These are phyloP conservation scores for Termitomyces sp. DNA, from an alignment of 768 basidiomycete genomes.

Conservation along the genomic window DNA sequence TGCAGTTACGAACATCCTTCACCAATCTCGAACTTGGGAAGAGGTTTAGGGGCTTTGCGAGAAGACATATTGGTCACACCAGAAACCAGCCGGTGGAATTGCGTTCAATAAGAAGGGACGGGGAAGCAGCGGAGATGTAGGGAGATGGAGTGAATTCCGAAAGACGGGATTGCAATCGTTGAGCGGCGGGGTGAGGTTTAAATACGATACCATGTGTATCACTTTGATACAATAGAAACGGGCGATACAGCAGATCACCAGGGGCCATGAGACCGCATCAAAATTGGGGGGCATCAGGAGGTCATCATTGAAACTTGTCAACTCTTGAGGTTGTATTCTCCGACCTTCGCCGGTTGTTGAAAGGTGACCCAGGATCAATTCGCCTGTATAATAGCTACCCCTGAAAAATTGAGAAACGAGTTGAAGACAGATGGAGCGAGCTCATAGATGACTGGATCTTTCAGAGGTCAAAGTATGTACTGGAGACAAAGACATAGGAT, in stretches of 20 bases:
- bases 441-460: neutral
- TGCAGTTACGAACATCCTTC: slow-evolving; percentile 6
- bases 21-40: slow-evolving; percentile 75
- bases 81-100: slow-evolving; percentile 43
- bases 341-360: neutral
- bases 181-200: slow-evolving; percentile 12
- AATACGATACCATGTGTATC: slow-evolving; percentile 9
- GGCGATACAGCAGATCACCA: slow-evolving; percentile 12
- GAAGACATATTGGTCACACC: slow-evolving; percentile 48
- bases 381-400: too few relatives aligned
- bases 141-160: slow-evolving; percentile 21
- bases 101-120: slow-evolving; percentile 15
- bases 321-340: neutral
- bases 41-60: slow-evolving; percentile 54
- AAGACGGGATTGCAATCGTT: slow-evolving; percentile 19
- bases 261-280: slow-evolving; percentile 11
- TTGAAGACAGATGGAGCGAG: neutral
- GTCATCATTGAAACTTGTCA: neutral
- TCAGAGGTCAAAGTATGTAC: too few relatives aligned
- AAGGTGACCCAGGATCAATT: neutral
- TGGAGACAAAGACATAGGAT: too few relatives aligned
- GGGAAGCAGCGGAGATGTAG: slow-evolving; percentile 17
- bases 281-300: slow-evolving; percentile 9
- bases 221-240: slow-evolving; percentile 10
- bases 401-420: too few relatives aligned